phyloP scores from a whole-genome alignment of 148 eudicot genomes.

The Agrostemma githago region DNA sequence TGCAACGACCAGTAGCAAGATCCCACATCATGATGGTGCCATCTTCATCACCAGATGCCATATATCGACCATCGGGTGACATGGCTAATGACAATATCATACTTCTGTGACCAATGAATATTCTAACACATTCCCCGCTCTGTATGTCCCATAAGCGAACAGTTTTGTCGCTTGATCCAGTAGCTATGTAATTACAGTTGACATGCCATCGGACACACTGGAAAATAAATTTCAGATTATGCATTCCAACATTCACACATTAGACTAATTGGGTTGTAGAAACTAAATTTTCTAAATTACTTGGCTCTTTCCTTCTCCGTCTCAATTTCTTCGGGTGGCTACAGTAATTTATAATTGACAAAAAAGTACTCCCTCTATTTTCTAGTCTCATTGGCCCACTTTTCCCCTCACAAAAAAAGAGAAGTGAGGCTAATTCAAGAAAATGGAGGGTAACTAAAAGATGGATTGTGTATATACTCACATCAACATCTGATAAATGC shows the following conservation, averaged over 20 bases:
- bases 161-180: conserved; percentile 99
- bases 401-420: too few relatives aligned
- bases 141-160: conserved; percentile 97
- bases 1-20: conserved; percentile 84
- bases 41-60: conserved; percentile 99
- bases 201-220: conserved; percentile 98
- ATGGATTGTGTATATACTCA: conserved; percentile 32
- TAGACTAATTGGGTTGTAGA: too few relatives aligned
- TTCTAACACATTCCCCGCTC: conserved; percentile 89
- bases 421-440: not conserved
- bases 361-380: too few relatives aligned
- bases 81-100: conserved; percentile 80
- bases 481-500: conserved; percentile 98
- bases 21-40: conserved; percentile 99
- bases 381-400: too few relatives aligned
- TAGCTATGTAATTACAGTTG: conserved; percentile 95
- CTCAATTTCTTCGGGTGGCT: not conserved
- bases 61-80: conserved; percentile 99
- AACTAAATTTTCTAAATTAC: too few relatives aligned
- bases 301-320: not conserved
- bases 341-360: not conserved
- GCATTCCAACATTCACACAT: too few relatives aligned
- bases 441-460: not conserved
- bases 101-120: conserved; percentile 92
- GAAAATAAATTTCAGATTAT: conserved; percentile 8